phyloP scores from a whole-genome alignment of 352 stramenopile genomes.

The Elongisporangium undulatum region DNA sequence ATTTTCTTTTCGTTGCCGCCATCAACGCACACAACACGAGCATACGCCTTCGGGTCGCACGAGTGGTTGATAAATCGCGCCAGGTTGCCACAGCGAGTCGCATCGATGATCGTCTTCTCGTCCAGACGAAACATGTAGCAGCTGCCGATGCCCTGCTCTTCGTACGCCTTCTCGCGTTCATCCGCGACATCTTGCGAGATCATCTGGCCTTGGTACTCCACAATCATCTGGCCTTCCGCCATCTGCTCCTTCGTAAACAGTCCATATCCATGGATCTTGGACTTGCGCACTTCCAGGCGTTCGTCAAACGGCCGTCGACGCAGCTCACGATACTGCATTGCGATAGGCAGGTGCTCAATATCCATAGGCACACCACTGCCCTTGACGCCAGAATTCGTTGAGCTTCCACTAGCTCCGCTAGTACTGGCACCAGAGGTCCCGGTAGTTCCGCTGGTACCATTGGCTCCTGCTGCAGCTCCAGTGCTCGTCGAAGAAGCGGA shows the following conservation, averaged over 20 bases:
- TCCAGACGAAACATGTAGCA: conserved; percentile 99
- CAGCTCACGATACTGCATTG: conserved; percentile 91
- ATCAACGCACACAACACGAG: conserved; percentile 85
- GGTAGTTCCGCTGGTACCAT: conserved; percentile 5
- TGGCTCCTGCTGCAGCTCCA: conserved; percentile 8
- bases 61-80: conserved; percentile 97
- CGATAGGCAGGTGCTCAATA: conserved; percentile 75
- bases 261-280: conserved; percentile 95
- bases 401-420: conserved; percentile 8
- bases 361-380: conserved; percentile 56
- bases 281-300: conserved; percentile 90
- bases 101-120: conserved; percentile 93
- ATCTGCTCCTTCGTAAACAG: conserved; percentile 94
- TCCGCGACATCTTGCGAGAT: conserved; percentile 90
- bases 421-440: conserved; percentile 8
- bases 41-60: conserved; percentile 93
- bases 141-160: conserved; percentile 90
- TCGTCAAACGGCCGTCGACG: conserved; percentile 89
- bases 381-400: conserved; percentile 5
- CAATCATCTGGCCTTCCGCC: conserved; percentile 92
- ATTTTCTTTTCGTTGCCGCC: conserved; percentile 92
- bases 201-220: conserved; percentile 96
- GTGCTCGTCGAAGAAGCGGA: background rate
- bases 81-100: conserved; percentile 90
- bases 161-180: conserved; percentile 92